These are phyloP conservation scores for Obba rivulosa DNA, from an alignment of 768 basidiomycete genomes.

Conservation along the genomic window DNA sequence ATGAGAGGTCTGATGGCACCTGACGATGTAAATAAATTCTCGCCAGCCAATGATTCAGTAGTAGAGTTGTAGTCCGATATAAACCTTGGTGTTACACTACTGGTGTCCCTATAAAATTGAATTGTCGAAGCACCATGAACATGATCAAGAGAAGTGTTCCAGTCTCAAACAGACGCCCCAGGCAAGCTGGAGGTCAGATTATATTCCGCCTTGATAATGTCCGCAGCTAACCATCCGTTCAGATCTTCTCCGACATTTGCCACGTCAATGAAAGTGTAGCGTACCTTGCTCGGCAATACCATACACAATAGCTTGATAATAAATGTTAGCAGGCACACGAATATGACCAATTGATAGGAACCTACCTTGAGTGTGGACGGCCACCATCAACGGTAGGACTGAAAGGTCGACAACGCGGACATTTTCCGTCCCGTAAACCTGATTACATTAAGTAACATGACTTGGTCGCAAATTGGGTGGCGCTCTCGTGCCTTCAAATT, in stretches of 20 bases:
- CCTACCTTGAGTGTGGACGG: conserved; percentile 29
- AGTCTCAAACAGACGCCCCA: no score
- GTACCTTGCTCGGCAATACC: conserved; percentile 25
- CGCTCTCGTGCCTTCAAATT: conserved; percentile 23
- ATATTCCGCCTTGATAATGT: conserved; percentile 22
- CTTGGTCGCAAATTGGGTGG: neutral
- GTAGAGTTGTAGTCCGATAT: no score
- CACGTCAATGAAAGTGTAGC: neutral
- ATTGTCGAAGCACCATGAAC: no score
- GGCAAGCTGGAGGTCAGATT: conserved; percentile 1
- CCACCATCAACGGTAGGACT: conserved; percentile 34
- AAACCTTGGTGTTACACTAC: no score
- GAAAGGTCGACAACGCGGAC: conserved; percentile 43
- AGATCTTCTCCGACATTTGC: neutral
- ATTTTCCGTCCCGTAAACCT: conserved; percentile 37
- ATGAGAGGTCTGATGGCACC: no score
- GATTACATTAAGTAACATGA: conserved; percentile 7
- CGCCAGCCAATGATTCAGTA: no score
- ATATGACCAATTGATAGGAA: no score
- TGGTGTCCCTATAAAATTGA: no score
- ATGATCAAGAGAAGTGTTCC: no score
- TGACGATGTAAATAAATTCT: no score
- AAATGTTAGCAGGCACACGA: neutral
- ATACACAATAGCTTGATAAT: conserved; percentile 17
- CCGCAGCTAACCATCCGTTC: conserved; percentile 13